Conservation (phyloP, 2,329 filamentous ascomycete genomes). For the Pestalotiopsis sp. region DNA sequence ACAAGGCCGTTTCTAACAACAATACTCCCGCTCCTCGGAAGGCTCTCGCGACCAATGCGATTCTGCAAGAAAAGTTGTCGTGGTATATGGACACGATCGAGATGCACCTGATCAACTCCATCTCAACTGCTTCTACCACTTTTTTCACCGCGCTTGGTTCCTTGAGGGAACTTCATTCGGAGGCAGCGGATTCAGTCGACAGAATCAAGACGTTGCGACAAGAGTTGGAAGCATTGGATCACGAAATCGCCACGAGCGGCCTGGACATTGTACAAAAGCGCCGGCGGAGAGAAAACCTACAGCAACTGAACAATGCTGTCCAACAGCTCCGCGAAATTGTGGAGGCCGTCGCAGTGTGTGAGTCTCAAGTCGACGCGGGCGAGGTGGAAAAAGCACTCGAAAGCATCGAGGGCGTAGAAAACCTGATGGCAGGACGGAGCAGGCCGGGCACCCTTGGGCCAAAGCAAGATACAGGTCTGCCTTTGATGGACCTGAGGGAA, state of each 20-base stretch:
- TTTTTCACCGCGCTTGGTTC: constrained; percentile 96
- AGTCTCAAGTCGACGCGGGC: constrained; percentile 81
- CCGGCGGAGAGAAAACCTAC: constrained; percentile 80
- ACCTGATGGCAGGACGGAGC: constrained; percentile 70
- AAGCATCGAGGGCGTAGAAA: constrained; percentile 77
- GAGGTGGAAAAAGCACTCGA: constrained; percentile 80
- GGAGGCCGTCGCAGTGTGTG: constrained; percentile 73
- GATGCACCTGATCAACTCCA: constrained; percentile 93
- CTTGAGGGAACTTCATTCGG: constrained; percentile 85
- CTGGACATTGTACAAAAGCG: constrained; percentile 85
- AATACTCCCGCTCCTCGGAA: constrained; percentile 70
- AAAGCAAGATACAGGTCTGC: constrained; percentile 34
- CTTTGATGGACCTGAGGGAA: constrained; percentile 70
- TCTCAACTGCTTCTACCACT: constrained; percentile 91
- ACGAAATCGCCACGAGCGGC: constrained; percentile 84
- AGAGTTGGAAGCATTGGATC: constrained; percentile 80
- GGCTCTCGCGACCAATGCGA: constrained; percentile 92
- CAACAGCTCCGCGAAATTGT: constrained; percentile 82
- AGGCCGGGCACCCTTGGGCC: constrained; percentile 14
- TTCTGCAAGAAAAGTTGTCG: constrained; percentile 94
- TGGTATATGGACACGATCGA: constrained; percentile 99
- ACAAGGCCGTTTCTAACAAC: constrained; percentile 60
- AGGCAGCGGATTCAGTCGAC: constrained; percentile 87
- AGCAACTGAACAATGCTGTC: constrained; percentile 80
- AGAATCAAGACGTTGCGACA: constrained; percentile 80